A percentile compares a stretch with the other conserved stretches of the same genome.
Conservation (phyloP, 352 stramenopile species). For the Globisporangium nunn region DNA sequence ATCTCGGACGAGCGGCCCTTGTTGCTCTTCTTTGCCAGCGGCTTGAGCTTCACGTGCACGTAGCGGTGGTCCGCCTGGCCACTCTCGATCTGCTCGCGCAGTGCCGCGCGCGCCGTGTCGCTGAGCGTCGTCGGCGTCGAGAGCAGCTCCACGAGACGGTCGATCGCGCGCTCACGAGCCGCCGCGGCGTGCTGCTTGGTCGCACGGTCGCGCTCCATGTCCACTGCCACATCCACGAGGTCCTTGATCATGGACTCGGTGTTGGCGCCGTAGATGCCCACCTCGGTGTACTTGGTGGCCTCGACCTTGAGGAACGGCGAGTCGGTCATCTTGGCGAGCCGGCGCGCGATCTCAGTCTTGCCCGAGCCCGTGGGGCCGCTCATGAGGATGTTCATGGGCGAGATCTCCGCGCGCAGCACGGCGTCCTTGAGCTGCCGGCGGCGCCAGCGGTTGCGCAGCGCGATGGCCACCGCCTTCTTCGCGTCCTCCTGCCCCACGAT, state of each 20-base stretch:
- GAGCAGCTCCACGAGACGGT: conserved; percentile 81
- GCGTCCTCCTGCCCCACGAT: conserved; percentile 96
- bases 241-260: conserved; percentile 98
- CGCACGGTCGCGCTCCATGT: conserved; percentile 73
- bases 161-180: conserved; percentile 86
- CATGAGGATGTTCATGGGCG: conserved; percentile 99
- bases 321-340: conserved; percentile 96
- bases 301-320: conserved; percentile 98
- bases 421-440: conserved; percentile 90
- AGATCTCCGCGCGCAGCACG: conserved; percentile 80
- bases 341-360: conserved; percentile 97
- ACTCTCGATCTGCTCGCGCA: conserved; percentile 54
- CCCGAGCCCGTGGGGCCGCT: conserved; percentile 97
- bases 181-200: conserved; percentile 85
- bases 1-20: conserved; percentile 31
- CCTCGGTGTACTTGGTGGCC: conserved; percentile 99
- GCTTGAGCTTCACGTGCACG: conserved; percentile 51
- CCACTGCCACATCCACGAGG: conserved; percentile 94
- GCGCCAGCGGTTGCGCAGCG: conserved; percentile 97
- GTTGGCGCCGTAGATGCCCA: conserved; percentile 98
- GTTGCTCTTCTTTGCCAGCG: conserved; percentile 24
- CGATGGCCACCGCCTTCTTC: conserved; percentile 97
- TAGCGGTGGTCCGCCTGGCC: conserved; percentile 44
- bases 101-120: conserved; percentile 30
- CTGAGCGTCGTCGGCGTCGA: conserved; percentile 29